These are phyloP conservation scores for Codiaeum variegatum DNA, from an alignment of 441 rosid genomes.

Conservation along the genomic window DNA sequence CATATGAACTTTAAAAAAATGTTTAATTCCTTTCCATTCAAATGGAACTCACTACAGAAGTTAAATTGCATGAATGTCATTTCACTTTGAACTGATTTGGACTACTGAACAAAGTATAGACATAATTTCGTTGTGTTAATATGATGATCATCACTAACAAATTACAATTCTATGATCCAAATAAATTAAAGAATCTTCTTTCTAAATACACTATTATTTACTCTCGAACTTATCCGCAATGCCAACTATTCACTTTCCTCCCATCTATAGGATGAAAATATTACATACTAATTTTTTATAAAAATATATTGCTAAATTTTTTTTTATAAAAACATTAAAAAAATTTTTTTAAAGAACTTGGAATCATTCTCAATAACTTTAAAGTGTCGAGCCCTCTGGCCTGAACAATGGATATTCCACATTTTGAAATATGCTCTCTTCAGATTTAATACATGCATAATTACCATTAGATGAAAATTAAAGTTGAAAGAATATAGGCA, in stretches of 20 bases:
- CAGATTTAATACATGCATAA: conserved; percentile 74
- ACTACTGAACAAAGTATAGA: neutral
- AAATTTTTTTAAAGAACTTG: no score
- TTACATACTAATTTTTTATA: no score
- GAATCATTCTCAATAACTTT: conserved; percentile 71
- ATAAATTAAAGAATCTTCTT: neutral
- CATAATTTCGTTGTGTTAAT: neutral
- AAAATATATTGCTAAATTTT: no score
- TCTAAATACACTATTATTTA: conserved; percentile 20
- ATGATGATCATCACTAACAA: neutral
- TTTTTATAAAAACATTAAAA: no score
- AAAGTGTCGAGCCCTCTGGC: conserved; percentile 75
- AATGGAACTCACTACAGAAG: no score
- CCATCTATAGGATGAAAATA: no score
- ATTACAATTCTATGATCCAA: conserved; percentile 22
- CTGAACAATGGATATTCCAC: conserved; percentile 85
- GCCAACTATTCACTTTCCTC: conserved; percentile 29
- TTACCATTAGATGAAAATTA: neutral
- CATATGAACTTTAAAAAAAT: no score
- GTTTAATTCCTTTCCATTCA: no score
- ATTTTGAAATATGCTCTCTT: conserved; percentile 89
- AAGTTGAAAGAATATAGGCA: neutral
- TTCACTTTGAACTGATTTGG: neutral
- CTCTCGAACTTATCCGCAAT: conserved; percentile 49
- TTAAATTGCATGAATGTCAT: neutral